These are phyloP conservation scores for Suhomyces tanzawaensis DNA, from an alignment of 805 yeast genomes.

Conservation along the genomic window DNA sequence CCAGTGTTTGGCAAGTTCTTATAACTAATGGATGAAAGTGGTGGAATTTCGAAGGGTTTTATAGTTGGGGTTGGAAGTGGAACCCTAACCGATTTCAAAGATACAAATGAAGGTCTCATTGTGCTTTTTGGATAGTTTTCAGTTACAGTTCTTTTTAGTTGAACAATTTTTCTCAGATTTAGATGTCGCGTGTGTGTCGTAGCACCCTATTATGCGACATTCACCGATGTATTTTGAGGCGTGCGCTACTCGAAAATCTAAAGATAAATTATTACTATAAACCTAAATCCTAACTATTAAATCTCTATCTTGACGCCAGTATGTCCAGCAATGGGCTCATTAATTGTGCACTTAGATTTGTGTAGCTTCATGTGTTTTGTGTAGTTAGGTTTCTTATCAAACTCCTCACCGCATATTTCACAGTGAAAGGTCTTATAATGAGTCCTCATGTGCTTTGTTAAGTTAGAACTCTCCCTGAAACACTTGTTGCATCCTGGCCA, in stretches of 20 bases:
- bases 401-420: constrained; percentile 50
- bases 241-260: too few relatives aligned
- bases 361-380: constrained; percentile 35
- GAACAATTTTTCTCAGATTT: not conserved
- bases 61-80: constrained; percentile 14
- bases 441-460: constrained; percentile 82
- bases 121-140: constrained; percentile 9
- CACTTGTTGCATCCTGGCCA: constrained; percentile 78
- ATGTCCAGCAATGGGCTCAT: too few relatives aligned
- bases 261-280: too few relatives aligned
- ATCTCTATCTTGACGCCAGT: too few relatives aligned
- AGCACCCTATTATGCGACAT: too few relatives aligned
- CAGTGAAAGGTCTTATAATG: constrained; percentile 60
- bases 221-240: too few relatives aligned
- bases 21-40: constrained; percentile 22
- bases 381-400: constrained; percentile 43
- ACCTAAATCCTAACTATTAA: too few relatives aligned
- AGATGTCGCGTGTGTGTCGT: too few relatives aligned
- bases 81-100: constrained; percentile 24
- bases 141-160: constrained; percentile 14
- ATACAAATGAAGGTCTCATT: constrained; percentile 26
- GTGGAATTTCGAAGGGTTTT: constrained; percentile 27
- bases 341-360: not conserved
- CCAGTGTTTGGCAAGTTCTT: constrained; percentile 31
- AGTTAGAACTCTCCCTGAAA: constrained; percentile 85